These are phyloP conservation scores for Candida ascalaphidarum DNA, from an alignment of 805 yeast species.

Conservation along the genomic window DNA sequence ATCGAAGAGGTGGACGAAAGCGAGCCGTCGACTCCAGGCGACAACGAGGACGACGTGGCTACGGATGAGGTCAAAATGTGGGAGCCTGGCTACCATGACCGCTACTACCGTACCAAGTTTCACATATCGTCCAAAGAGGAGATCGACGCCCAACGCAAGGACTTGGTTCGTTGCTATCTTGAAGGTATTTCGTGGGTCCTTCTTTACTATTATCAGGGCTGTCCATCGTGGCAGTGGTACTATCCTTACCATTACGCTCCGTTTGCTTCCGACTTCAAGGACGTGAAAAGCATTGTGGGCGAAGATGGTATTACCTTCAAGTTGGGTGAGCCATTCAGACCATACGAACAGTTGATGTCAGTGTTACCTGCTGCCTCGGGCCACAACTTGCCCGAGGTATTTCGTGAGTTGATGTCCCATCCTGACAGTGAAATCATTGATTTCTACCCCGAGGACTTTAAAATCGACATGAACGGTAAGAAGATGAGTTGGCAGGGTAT, in stretches of 20 bases:
- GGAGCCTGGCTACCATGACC: constrained; percentile 79
- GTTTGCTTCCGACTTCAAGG: constrained; percentile 79
- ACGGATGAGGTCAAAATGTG: constrained; percentile 47
- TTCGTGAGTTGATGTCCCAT: constrained; percentile 74
- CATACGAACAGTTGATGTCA: constrained; percentile 91
- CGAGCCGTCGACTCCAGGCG: not conserved
- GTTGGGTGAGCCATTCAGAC: constrained; percentile 73
- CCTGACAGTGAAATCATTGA: constrained; percentile 79
- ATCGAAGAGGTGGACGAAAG: constrained; percentile 2
- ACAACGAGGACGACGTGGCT: constrained; percentile 38
- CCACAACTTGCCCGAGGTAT: constrained; percentile 73
- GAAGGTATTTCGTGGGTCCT: constrained; percentile 98
- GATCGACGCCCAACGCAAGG: constrained; percentile 43
- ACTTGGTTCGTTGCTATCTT: constrained; percentile 64
- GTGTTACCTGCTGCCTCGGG: constrained; percentile 93
- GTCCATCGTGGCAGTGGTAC: constrained; percentile 98
- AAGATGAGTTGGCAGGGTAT: constrained; percentile 95
- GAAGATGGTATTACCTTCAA: constrained; percentile 47
- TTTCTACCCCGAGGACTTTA: constrained; percentile 82
- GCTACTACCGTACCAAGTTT: constrained; percentile 78
- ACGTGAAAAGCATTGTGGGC: constrained; percentile 37
- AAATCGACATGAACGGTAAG: constrained; percentile 92
- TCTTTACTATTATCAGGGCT: constrained; percentile 90
- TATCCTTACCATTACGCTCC: constrained; percentile 98
- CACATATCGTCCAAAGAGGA: constrained; percentile 46